Base-by-base conservation (phyloP, 768 basidiomycete species). In the Podaxis sp. region DNA sequence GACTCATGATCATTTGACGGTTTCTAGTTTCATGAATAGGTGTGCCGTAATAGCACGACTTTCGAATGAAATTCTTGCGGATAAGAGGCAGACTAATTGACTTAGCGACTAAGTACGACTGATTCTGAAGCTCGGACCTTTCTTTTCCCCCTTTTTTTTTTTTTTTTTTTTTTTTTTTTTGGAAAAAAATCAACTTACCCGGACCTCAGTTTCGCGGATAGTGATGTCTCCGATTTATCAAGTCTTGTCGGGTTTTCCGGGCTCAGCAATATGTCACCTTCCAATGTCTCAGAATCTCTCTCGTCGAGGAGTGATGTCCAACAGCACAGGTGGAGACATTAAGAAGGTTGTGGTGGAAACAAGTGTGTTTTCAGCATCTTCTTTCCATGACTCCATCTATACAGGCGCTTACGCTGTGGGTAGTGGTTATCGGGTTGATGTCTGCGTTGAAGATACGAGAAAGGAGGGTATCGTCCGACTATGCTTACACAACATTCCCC, bases 341-440 rank as follows among this genome's bases (percentile, higher is more conserved):
- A 59, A 59, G 38, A 32, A 59, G 37, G 18, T 36, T 23, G 28
- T 44, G 3, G 23, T 52, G 14, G 50, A 51, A 16, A 32, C 50
- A 23, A 54, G 56, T 52, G 21, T 48, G 61, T 53, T 47, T 25
- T 42, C 40, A 42, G 40, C 40, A 1, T 42, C 2, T 42, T 44
- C 21, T 18, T 32, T 50, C 27, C 18, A 4, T 21, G 42, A 13
- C 32, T 61, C 9, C 59, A 56, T 14, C 59, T 59, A 13, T 57
- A 61, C 63, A 32, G 58, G 62, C 60, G 36, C 58, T 32, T 38
- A 44, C 40, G 35, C 14, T 5, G 9, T 23, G n/a, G 4, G 21
- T 25, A 88, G 87, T 86, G 13, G 87, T 89, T 0, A 71, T 89
- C 25, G 88, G 87, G 1, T 73, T 89, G 35, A 83, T 86, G 0